Evolutionary conservation across 192 early-diverging fungal species (phyloP).

Genomic region (Coemansia erecta): DNA sequence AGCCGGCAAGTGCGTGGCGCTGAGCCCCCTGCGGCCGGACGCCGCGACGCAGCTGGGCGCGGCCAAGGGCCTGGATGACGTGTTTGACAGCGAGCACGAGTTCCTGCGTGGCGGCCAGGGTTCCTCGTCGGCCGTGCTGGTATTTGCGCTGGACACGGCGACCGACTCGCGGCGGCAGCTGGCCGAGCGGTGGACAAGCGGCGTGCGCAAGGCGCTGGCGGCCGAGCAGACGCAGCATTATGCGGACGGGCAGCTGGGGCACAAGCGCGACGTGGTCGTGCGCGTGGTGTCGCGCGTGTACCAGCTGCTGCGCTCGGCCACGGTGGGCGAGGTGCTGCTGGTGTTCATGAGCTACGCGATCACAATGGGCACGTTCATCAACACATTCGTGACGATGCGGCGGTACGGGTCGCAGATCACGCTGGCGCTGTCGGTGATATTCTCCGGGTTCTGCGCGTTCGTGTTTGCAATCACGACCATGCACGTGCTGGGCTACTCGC

Average conservation of each 20-base stretch:
- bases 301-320: constrained; percentile 68
- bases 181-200: constrained; percentile 30
- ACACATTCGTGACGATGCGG: constrained; percentile 82
- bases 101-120: constrained; percentile 51
- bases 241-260: not conserved
- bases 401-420: constrained; percentile 79
- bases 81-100: constrained; percentile 41
- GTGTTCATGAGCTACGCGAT: constrained; percentile 76
- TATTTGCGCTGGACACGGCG: constrained; percentile 43
- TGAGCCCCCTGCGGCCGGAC: constrained; percentile 56
- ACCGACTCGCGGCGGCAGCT: constrained; percentile 5
- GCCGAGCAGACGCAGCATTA: not conserved
- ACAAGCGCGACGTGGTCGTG: constrained; percentile 19
- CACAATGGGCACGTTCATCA: constrained; percentile 76
- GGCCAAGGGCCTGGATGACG: constrained; percentile 9
- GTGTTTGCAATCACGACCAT: constrained; percentile 69
- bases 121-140: constrained; percentile 35
- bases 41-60: constrained; percentile 15
- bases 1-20: constrained; percentile 52
- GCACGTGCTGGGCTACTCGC: constrained; percentile 64
- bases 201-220: constrained; percentile 22
- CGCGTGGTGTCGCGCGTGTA: constrained; percentile 52
- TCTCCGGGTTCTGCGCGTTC: constrained; percentile 75
- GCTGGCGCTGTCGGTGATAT: constrained; percentile 67
- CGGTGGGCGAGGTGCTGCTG: constrained; percentile 74